These are phyloP conservation scores for Trichoderma pleuroti DNA, from an alignment of 2,329 filamentous ascomycete species.

Conservation along the genomic window DNA sequence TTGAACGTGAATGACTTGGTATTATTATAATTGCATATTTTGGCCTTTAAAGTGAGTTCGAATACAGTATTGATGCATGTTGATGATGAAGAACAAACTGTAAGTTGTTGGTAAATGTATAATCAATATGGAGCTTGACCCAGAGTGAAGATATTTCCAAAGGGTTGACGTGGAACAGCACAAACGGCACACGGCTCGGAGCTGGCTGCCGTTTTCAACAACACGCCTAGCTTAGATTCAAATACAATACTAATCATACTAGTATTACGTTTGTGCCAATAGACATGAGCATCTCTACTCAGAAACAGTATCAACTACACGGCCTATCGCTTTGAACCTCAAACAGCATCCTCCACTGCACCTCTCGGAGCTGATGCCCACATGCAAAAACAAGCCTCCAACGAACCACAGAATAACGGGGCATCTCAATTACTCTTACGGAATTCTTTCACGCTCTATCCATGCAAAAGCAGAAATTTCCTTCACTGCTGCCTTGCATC, in stretches of 20 bases:
- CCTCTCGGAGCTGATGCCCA: background rate
- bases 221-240: rapidly evolving
- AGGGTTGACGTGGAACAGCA: background rate
- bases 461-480: background rate
- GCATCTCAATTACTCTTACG: background rate
- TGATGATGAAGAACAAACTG: background rate
- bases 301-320: background rate
- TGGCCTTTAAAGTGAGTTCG: background rate
- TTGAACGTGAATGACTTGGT: background rate
- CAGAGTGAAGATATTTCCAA: background rate
- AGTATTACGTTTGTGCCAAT: background rate
- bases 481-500: background rate
- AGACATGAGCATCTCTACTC: background rate
- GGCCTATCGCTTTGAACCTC: background rate
- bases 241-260: background rate
- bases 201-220: background rate
- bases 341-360: background rate
- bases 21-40: background rate
- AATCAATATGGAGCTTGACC: background rate
- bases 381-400: background rate
- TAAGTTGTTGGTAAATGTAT: background rate
- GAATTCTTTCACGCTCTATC: background rate
- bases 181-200: background rate
- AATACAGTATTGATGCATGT: background rate
- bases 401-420: background rate